Conservation (phyloP, 2,329 filamentous ascomycete species). For the Xylaria hypoxylon region DNA sequence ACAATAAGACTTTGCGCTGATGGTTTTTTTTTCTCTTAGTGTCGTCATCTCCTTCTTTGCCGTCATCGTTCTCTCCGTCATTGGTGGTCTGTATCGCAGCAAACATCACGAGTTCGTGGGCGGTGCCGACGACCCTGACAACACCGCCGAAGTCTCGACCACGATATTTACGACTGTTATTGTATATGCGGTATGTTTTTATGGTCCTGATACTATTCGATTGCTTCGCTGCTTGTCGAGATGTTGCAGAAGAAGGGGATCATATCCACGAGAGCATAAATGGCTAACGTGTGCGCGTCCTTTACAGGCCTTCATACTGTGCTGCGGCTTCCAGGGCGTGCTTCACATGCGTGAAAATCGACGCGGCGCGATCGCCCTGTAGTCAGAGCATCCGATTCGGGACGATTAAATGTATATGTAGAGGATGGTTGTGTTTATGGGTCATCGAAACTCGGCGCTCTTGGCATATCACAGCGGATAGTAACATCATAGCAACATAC, state of each 20-base stretch:
- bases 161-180: conserved; percentile 90
- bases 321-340: conserved; percentile 89
- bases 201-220: not conserved
- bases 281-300: conserved; percentile 15
- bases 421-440: conserved; percentile 8
- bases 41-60: conserved; percentile 76
- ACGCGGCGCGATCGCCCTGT: conserved; percentile 84
- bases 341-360: conserved; percentile 86
- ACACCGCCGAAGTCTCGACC: conserved; percentile 81
- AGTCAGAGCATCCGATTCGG: conserved; percentile 40
- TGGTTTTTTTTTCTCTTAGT: conserved; percentile 59
- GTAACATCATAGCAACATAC: conserved; percentile 5
- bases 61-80: conserved; percentile 71
- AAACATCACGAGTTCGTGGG: conserved; percentile 89
- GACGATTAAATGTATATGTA: conserved; percentile 31
- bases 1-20: conserved; percentile 43
- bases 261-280: not conserved
- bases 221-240: not conserved
- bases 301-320: conserved; percentile 83
- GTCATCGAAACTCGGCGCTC: conserved; percentile 13
- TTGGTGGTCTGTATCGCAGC: conserved; percentile 78
- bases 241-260: not conserved
- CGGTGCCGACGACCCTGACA: conserved; percentile 74
- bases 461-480: conserved; percentile 17
- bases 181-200: conserved; percentile 78